A percentile compares a stretch with the other conserved stretches of the same genome.
phyloP scores from a whole-genome alignment of 352 stramenopile species.

The Pythium guiyangense region DNA sequence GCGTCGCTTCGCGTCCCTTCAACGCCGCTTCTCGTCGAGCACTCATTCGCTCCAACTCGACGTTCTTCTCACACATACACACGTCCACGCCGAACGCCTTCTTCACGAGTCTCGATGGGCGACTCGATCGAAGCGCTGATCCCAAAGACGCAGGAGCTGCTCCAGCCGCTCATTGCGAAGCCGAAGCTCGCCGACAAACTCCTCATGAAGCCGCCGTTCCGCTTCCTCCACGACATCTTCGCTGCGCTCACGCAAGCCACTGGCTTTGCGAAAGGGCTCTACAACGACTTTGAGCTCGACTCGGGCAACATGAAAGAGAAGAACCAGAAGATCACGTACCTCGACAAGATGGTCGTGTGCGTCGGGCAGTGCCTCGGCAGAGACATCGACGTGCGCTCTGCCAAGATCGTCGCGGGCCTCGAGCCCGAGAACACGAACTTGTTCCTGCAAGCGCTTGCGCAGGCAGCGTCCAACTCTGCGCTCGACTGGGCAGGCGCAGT shows the following conservation, averaged over 20 bases:
- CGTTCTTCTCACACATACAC: no score
- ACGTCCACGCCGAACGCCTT: background rate
- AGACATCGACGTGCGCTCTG: slow-evolving; percentile 68
- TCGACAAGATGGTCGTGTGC: slow-evolving; percentile 87
- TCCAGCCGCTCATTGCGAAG: slow-evolving; percentile 90
- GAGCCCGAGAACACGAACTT: slow-evolving; percentile 85
- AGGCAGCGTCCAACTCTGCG: slow-evolving; percentile 45
- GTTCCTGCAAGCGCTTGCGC: slow-evolving; percentile 65
- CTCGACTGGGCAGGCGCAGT: slow-evolving; percentile 68
- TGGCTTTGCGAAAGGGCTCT: no score
- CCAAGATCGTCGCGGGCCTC: slow-evolving; percentile 83
- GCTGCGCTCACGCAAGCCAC: no score
- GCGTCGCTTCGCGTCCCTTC: background rate
- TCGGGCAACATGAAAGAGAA: slow-evolving; percentile 82
- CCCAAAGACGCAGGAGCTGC: slow-evolving; percentile 69
- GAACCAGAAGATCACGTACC: slow-evolving; percentile 76
- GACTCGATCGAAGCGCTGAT: slow-evolving; percentile 67
- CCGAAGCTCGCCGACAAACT: slow-evolving; percentile 95
- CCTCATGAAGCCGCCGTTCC: slow-evolving; percentile 94
- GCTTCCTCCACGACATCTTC: slow-evolving; percentile 51
- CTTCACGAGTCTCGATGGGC: slow-evolving; percentile 21
- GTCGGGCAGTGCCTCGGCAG: slow-evolving; percentile 56
- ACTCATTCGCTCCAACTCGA: background rate
- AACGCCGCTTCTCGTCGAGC: background rate
- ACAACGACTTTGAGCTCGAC: no score